Evolutionary conservation across 2,329 filamentous ascomycete species (phyloP).

Genomic region (Exophiala viscosa): DNA sequence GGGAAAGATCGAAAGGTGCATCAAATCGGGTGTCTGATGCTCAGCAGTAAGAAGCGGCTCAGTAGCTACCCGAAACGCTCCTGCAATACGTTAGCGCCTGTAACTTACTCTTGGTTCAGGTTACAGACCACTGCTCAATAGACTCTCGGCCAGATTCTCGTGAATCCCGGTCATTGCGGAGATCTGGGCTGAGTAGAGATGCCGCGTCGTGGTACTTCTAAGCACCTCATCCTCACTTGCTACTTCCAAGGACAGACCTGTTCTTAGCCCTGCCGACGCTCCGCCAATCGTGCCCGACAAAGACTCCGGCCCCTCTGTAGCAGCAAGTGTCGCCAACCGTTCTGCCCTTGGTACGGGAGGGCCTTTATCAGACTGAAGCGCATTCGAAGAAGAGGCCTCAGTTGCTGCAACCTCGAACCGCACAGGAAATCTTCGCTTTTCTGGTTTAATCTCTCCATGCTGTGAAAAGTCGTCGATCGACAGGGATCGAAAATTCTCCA

Average conservation of each 20-base stretch:
- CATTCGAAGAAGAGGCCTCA: background rate
- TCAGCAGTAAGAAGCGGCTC: constrained; percentile 4
- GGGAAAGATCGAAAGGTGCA: constrained; percentile 8
- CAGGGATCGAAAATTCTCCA: constrained; percentile 15
- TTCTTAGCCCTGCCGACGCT: background rate
- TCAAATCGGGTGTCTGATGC: background rate
- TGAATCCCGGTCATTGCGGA: constrained; percentile 4
- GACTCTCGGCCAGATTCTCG: constrained; percentile 1
- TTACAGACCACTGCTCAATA: constrained; percentile 11
- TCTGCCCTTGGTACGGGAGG: background rate
- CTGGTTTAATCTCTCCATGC: constrained; percentile 7
- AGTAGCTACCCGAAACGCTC: constrained; percentile 9
- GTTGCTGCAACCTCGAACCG: background rate
- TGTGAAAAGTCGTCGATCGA: constrained; percentile 11
- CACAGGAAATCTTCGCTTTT: background rate
- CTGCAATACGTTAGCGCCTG: background rate
- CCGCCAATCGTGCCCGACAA: no score
- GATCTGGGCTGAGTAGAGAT: constrained; percentile 4
- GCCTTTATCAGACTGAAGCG: background rate
- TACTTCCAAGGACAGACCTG: background rate
- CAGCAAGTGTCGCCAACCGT: background rate
- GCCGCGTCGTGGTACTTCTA: background rate
- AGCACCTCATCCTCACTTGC: background rate
- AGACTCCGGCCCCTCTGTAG: no score
- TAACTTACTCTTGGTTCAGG: background rate